Evolutionary conservation across 1,284 basidiomycete species (phyloP).

Genomic region (Rhodotorula sp.): DNA sequence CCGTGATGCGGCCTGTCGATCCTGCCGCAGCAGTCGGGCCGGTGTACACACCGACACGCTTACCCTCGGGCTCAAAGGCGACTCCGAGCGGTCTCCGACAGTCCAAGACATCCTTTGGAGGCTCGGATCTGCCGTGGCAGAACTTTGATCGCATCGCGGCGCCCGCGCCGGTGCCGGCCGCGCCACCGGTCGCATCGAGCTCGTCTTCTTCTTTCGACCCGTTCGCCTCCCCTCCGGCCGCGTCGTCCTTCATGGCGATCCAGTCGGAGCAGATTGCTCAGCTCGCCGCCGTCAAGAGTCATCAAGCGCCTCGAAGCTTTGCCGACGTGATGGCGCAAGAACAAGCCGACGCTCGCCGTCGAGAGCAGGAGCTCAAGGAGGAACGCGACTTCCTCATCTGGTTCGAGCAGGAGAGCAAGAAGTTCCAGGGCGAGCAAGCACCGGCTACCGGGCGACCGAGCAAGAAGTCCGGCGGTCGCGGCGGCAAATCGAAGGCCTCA

Average conservation of each 20-base stretch:
- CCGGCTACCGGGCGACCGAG: neutral
- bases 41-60: constrained; percentile 41
- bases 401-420: constrained; percentile 44
- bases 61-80: neutral
- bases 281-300: constrained; percentile 16
- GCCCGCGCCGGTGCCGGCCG: constrained; percentile 43
- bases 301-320: constrained; percentile 35
- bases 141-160: constrained; percentile 35
- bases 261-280: constrained; percentile 8
- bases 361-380: constrained; percentile 38
- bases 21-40: constrained; percentile 37
- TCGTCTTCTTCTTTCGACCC: constrained; percentile 43
- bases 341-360: constrained; percentile 22
- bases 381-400: constrained; percentile 44
- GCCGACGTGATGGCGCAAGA: constrained; percentile 46
- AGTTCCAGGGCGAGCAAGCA: constrained; percentile 14
- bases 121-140: constrained; percentile 44
- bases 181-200: constrained; percentile 47
- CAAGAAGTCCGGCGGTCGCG: neutral
- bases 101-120: constrained; percentile 36
- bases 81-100: constrained; percentile 10
- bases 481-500: constrained; percentile 4
- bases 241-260: neutral
- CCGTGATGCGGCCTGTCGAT: constrained; percentile 4
- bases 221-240: constrained; percentile 14